Percentiles rank a stretch among this genome's conserved stretches.
Evolutionary conservation across 305 asterid species (phyloP).

Genomic region (Coffea humblotiana): DNA sequence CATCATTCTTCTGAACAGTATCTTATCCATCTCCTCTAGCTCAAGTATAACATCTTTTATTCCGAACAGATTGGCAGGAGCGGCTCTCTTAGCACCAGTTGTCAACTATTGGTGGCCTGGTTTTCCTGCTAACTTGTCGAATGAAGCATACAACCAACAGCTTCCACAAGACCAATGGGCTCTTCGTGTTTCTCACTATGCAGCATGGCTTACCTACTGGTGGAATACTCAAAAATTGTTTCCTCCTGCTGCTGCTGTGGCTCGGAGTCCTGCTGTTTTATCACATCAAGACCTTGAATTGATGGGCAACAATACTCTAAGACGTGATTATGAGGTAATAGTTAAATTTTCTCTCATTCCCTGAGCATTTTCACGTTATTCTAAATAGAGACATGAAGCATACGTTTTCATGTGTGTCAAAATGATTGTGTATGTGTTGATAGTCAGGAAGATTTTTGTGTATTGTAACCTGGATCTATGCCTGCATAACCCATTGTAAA

Average conservation of each 20-base stretch:
- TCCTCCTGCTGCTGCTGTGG: conserved; percentile 26
- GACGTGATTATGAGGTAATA: conserved; percentile 23
- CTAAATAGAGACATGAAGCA: background rate
- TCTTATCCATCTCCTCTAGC: background rate
- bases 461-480: background rate
- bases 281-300: conserved; percentile 65
- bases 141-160: conserved; percentile 29
- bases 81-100: conserved; percentile 41
- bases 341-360: background rate
- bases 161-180: conserved; percentile 42
- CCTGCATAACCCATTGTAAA: background rate
- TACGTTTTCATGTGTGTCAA: background rate
- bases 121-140: conserved; percentile 39
- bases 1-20: background rate
- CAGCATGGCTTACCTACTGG: conserved; percentile 46
- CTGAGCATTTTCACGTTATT: background rate
- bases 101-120: conserved; percentile 48
- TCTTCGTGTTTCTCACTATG: conserved; percentile 38
- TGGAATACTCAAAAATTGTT: conserved; percentile 47
- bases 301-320: conserved; percentile 20
- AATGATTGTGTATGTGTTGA: background rate
- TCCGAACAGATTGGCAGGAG: conserved; percentile 44
- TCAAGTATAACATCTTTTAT: background rate
- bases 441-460: background rate
- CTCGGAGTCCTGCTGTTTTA: conserved; percentile 31